Evolutionary conservation across 306 rosid species (phyloP), one percentile per base, ranked within the genome.

Genomic region (Vicia faba): DNA sequence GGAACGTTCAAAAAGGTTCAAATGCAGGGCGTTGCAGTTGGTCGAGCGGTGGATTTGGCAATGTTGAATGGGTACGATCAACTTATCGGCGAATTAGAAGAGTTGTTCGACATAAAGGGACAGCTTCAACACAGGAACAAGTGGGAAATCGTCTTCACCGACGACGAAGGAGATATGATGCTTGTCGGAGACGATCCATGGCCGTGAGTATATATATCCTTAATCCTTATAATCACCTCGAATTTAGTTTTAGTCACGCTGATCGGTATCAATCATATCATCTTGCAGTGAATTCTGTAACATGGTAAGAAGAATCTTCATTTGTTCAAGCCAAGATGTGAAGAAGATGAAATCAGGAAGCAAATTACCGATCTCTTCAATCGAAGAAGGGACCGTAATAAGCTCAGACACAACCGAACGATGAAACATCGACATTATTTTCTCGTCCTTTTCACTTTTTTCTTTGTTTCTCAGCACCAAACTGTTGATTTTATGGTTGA

Each of bases 21-120:
- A 86, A 95, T 95, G 99, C 96, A 90, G 75, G 99, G 95, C 2
- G 80, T 90, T 45, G 95, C 95, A 11, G 99, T 95, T 5, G 99
- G 97, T 39, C 96, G 99, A 16, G 99, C 97, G 0, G 96, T 95
- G 75, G 99, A 95, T 81, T 76, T 95, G 66, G 80, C 90, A 26
- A 82, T 49, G 66, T 82, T 95, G 79, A 88, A 85, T 61, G 97
- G 99, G 1, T 90, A 95, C 67, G 80, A 75, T n/a, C 84, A 86
- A 67, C 99, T 95, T 20, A 82, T 89, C 3, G 84, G 68, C 16
- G 97, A 88, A 68, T 75, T 95, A 26, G 97, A 90, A 72, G 84
- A 90, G 54, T 67, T 95, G 95, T 95, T 95, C 70, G 97, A 86
- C 79, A 79, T 95, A 38, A 88, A 82, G 83, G 97, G 96, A 40